Evolutionary conservation across 2,329 filamentous ascomycete genomes (phyloP).

Genomic region (Didymellaceae sp.): DNA sequence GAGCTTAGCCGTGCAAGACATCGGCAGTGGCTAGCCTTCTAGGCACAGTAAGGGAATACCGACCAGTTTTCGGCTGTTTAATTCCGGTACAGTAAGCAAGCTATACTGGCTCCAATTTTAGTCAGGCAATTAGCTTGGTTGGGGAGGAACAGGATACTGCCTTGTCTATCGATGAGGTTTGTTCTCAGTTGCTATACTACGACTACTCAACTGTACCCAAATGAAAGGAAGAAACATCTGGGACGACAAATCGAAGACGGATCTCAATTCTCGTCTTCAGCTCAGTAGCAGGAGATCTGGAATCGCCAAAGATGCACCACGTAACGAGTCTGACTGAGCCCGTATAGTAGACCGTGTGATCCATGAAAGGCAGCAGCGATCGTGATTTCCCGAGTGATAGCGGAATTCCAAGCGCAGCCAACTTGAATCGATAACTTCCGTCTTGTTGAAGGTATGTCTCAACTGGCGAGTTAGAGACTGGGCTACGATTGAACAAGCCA

Average conservation of each 20-base stretch:
- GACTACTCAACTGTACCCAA: no score
- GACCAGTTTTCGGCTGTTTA: background rate
- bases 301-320: background rate
- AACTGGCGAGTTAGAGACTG: background rate
- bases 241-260: no score
- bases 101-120: no score
- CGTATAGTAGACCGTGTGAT: background rate
- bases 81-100: no score
- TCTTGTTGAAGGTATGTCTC: background rate
- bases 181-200: no score
- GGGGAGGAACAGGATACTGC: no score
- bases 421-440: constrained; percentile 1
- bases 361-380: background rate
- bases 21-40: background rate
- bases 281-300: no score
- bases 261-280: no score
- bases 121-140: no score
- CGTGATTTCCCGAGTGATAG: background rate
- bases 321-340: background rate
- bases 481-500: background rate
- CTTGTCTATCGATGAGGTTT: no score
- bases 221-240: no score
- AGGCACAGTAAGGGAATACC: background rate
- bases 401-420: background rate
- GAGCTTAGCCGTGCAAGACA: background rate